Percentiles rank a stretch among this genome's conserved stretches.
These are phyloP conservation scores for Byssoonygena ceratinophila DNA, from an alignment of 2,329 filamentous ascomycete genomes.

Conservation along the genomic window DNA sequence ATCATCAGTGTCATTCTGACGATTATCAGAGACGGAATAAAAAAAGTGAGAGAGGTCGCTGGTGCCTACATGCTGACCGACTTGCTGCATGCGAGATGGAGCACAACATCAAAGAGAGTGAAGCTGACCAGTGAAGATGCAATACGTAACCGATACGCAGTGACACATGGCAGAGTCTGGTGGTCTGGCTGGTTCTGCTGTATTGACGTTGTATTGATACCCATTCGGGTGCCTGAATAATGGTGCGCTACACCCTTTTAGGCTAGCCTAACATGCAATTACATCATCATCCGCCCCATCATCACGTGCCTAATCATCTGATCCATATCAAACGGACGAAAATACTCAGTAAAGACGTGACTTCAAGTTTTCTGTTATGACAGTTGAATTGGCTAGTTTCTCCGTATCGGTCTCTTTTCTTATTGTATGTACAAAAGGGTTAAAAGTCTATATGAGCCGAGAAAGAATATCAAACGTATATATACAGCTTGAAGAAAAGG, in stretches of 20 bases:
- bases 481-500: background rate
- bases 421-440: background rate
- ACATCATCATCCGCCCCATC: background rate
- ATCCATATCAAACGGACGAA: too few relatives aligned
- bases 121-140: background rate
- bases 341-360: background rate
- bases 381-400: background rate
- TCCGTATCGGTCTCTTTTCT: background rate
- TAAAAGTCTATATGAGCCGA: background rate
- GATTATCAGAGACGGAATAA: background rate
- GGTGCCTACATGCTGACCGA: slow-evolving; percentile 5
- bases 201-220: slow-evolving; percentile 3
- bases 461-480: background rate
- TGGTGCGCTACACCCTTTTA: background rate
- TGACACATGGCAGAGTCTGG: slow-evolving; percentile 4
- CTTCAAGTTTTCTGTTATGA: too few relatives aligned
- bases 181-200: background rate
- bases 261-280: background rate
- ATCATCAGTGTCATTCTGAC: slow-evolving; percentile 2
- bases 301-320: background rate
- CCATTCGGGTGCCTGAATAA: background rate
- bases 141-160: slow-evolving; percentile 3
- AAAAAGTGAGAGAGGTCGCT: background rate
- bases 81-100: background rate
- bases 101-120: background rate